Base-by-base conservation (phyloP, 805 yeast genomes). In the Peterozyma toletana region DNA sequence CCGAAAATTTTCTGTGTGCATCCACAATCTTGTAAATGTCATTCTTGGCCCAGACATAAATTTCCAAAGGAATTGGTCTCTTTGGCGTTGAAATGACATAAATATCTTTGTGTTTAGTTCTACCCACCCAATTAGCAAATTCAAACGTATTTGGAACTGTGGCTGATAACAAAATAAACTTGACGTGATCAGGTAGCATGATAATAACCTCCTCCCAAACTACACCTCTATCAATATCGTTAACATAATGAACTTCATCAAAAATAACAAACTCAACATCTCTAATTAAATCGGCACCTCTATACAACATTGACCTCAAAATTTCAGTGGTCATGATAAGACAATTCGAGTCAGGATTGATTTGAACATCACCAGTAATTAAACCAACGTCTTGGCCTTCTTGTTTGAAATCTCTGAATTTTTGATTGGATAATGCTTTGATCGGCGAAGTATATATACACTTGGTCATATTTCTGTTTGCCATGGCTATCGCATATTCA, bases 141-240 rank as follows among this genome's bases (percentile, higher is more conserved):
- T 93, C 99, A 59, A 77, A 85, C 0, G 99, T 91, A 59, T 93
- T 93, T n/a, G 99, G 99, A 7, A 93, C 98, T 0, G 99, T 93
- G 4, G 99, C 99, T 11, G 96, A 87, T 35, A 93, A 70, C 35
- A 93, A 68, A 49, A 93, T 88, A 54, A 86, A 85, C 57, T 91
- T 91, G 46, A 93, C 93, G 58, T 93, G 97, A 50, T 90, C 96
- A 0, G 99, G 99, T 31, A 93, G 69, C 96, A 93, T 88, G 53
- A 93, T 93, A 48, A 93, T 93, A 17, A 93, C 97, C 64, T 93
- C 99, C 67, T 93, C 99, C 99, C 99, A 93, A 3, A 93, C 99
- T 11, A 93, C 99, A 57, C 99, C 99, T 62, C 99, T 80, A 55
- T 88, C 96, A 46, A 87, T 83, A 66, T 93, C 99, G 60, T 93